Percentiles rank a stretch among this genome's conserved stretches.
These are phyloP conservation scores for Candida dajiaensis DNA, from an alignment of 805 yeast species.

Conservation along the genomic window DNA sequence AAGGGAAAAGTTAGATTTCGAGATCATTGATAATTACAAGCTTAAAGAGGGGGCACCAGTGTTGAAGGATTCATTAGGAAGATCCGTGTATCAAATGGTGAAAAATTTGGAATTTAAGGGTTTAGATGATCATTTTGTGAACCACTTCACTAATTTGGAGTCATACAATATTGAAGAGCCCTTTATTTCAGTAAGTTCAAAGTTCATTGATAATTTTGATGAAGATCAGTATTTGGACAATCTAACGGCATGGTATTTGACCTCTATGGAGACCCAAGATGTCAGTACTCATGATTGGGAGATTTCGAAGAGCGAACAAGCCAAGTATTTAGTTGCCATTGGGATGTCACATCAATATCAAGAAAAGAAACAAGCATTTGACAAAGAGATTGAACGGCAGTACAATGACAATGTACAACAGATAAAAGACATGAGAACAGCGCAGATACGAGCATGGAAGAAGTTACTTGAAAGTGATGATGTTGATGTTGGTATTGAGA, in stretches of 20 bases:
- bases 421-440: neutral
- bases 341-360: neutral
- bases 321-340: neutral
- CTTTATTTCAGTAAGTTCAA: neutral
- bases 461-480: neutral
- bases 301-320: neutral
- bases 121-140: neutral
- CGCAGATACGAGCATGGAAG: neutral
- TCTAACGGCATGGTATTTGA: neutral
- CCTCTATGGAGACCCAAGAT: neutral
- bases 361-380: neutral
- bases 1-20: neutral
- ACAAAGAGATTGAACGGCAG: neutral
- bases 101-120: neutral
- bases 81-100: neutral
- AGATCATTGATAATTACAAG: neutral
- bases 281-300: neutral
- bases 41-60: neutral
- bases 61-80: neutral
- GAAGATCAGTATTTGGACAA: neutral
- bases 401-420: too few relatives aligned
- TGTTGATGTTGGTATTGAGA: neutral
- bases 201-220: neutral
- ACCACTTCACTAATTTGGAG: neutral
- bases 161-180: neutral